phyloP scores from a whole-genome alignment of 352 stramenopile species.

The Blastocystis sp. region DNA sequence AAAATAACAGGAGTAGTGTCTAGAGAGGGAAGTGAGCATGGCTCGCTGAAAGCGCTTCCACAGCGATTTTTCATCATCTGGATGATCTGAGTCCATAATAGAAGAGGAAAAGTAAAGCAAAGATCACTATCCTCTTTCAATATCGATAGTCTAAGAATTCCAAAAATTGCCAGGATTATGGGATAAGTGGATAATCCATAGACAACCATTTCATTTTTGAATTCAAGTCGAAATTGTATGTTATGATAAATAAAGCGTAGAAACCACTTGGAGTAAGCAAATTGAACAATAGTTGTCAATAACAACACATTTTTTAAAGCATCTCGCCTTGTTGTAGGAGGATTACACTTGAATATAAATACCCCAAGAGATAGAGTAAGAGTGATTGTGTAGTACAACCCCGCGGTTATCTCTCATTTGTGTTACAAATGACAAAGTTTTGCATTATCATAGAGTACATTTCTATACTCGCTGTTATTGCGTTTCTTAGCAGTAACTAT shows the following conservation, averaged over 20 bases:
- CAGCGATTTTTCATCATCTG: not conserved
- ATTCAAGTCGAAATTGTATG: too few species aligned
- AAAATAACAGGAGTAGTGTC: constrained; percentile 26
- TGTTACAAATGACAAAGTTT: not conserved
- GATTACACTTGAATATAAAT: too few species aligned
- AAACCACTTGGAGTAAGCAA: too few species aligned
- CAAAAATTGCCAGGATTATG: too few species aligned
- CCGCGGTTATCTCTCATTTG: not conserved
- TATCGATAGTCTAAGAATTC: not conserved
- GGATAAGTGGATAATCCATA: too few species aligned
- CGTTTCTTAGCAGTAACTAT: not conserved
- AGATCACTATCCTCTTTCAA: not conserved
- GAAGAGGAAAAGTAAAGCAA: not conserved
- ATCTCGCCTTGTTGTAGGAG: too few species aligned
- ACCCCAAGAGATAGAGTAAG: too few species aligned
- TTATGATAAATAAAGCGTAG: too few species aligned
- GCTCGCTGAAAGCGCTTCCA: constrained; percentile 46
- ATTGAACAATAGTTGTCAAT: too few species aligned
- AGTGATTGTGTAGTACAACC: not conserved
- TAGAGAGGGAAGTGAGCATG: constrained; percentile 16
- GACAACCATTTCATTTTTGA: too few species aligned
- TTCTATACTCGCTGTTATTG: not conserved
- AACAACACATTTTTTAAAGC: too few species aligned
- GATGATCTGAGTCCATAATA: not conserved
- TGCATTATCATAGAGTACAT: not conserved